Base-by-base conservation (phyloP, 2,329 filamentous ascomycete genomes). In the Pseudogymnoascus verrucosus region DNA sequence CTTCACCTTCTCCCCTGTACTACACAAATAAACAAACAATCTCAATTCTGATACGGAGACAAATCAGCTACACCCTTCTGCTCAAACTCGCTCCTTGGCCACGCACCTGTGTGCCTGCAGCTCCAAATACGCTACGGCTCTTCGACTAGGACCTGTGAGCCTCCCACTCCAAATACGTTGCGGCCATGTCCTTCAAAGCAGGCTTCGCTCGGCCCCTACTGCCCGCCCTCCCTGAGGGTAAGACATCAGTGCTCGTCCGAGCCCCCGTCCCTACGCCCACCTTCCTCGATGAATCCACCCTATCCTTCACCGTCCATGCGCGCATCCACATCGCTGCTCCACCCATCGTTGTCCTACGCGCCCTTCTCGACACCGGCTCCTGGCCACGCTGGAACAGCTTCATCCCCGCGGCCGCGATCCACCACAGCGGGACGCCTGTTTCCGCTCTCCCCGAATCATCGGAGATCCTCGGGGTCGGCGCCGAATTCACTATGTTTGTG, bases 321-420 rank as follows among this genome's bases (percentile, higher is more conserved):
- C 64, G 63, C 31, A 65, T 67, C 4, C 47, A 47, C n/a, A 67
- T 71, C 54, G 34, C 65, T 4, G 62, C 64, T 6, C 26, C 67
- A 8, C 64, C 69, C 1, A 47, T 63, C 3, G 12, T n/a, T 8
- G 63, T 67, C n/a, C 59, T 71, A 12, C 62, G 67, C 23, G 60
- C 67, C 3, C 61, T 71, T 12, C 64, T 67, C n/a, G 64, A 71
- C 61, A 68, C 67, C 1, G 64, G 23, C 4, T 67, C 65, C 5
- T 71, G 70, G 69, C 6, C 37, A 1, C 5, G 61, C 36, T 72
- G 70, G 70, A 79, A 80, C 39, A 84, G 81, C 4, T 87, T 87
- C 71, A 86, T 86, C 71, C 84, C 85, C 42, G 82, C 84, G 76
- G 83, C 83, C 16, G 75, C 76, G 14, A 79, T 87, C 40, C 78